Evolutionary conservation across 2,329 filamentous ascomycete species (phyloP).

Genomic region (Curvularia sp.): DNA sequence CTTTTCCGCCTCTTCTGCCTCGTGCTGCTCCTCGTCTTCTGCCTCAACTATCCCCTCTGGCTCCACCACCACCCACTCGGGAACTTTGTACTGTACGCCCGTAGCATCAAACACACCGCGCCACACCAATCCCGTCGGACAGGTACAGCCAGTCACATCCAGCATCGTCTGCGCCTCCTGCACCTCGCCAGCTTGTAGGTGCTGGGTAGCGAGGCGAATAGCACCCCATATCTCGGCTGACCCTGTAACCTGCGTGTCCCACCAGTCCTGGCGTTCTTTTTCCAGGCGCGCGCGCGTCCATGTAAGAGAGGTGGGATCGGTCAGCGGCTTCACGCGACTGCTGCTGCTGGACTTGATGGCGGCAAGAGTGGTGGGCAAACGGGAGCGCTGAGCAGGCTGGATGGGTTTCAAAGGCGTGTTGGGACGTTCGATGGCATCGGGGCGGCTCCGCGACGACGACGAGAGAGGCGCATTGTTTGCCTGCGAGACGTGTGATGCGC

Average conservation of each 20-base stretch:
- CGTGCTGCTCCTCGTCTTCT: constrained; percentile 29
- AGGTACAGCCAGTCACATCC: constrained; percentile 70
- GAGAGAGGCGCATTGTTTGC: neutral
- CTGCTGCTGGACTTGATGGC: constrained; percentile 22
- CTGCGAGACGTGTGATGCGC: constrained; percentile 33
- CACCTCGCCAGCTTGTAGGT: constrained; percentile 65
- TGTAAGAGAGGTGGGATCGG: constrained; percentile 26
- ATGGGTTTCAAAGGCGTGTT: constrained; percentile 40
- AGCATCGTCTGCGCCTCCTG: constrained; percentile 76
- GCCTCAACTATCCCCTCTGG: constrained; percentile 50
- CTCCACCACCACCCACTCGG: constrained; percentile 56
- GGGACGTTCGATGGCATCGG: constrained; percentile 29
- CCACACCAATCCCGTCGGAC: constrained; percentile 54
- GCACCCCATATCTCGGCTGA: constrained; percentile 81
- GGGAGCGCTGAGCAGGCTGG: constrained; percentile 34
- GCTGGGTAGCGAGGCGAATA: constrained; percentile 70
- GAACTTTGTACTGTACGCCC: constrained; percentile 55
- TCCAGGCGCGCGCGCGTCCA: constrained; percentile 70
- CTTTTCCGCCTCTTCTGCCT: constrained; percentile 37
- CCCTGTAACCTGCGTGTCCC: constrained; percentile 86
- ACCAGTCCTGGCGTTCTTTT: constrained; percentile 80
- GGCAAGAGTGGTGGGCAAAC: constrained; percentile 39
- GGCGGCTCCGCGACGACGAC: constrained; percentile 14
- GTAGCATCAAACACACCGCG: constrained; percentile 55
- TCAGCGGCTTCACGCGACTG: constrained; percentile 30